Conservation (phyloP, 108 stramenopile species). For the Nitzschia sp. region DNA sequence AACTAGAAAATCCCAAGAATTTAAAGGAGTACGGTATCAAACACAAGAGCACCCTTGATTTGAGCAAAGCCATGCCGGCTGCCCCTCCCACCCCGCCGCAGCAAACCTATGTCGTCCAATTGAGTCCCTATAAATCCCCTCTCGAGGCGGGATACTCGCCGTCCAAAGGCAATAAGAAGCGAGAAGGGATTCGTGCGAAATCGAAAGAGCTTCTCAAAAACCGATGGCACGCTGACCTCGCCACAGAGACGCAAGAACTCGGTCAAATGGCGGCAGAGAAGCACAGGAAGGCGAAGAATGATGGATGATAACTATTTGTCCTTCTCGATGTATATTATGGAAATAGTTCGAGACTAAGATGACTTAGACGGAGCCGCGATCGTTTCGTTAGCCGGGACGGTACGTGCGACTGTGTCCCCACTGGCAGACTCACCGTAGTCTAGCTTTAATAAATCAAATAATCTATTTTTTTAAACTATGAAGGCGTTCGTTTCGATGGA, state of each 20-base stretch:
- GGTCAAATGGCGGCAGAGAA: not conserved
- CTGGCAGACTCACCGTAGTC: too few relatives aligned
- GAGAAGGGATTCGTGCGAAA: constrained; percentile 13
- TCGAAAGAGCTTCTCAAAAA: constrained; percentile 14
- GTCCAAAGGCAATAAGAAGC: not conserved
- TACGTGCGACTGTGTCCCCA: too few relatives aligned
- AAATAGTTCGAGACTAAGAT: too few relatives aligned
- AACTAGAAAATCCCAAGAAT: constrained; percentile 15
- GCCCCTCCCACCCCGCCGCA: constrained; percentile 1
- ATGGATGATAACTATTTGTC: not conserved
- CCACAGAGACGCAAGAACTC: not conserved
- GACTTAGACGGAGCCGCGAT: too few relatives aligned
- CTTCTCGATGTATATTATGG: too few relatives aligned
- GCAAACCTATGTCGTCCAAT: constrained; percentile 9
- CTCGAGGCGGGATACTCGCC: constrained; percentile 10
- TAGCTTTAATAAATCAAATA: too few relatives aligned
- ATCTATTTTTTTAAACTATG: too few relatives aligned
- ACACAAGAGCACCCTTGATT: constrained; percentile 32
- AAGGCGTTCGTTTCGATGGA: too few relatives aligned
- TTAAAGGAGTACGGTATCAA: constrained; percentile 17
- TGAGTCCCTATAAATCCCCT: constrained; percentile 7
- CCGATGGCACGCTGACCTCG: constrained; percentile 18
- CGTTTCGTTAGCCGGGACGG: too few relatives aligned
- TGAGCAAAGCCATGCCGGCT: constrained; percentile 6
- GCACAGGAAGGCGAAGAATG: not conserved